Base-by-base conservation (phyloP, 108 stramenopile species). In the Mayamaea pseudoterrestris region DNA sequence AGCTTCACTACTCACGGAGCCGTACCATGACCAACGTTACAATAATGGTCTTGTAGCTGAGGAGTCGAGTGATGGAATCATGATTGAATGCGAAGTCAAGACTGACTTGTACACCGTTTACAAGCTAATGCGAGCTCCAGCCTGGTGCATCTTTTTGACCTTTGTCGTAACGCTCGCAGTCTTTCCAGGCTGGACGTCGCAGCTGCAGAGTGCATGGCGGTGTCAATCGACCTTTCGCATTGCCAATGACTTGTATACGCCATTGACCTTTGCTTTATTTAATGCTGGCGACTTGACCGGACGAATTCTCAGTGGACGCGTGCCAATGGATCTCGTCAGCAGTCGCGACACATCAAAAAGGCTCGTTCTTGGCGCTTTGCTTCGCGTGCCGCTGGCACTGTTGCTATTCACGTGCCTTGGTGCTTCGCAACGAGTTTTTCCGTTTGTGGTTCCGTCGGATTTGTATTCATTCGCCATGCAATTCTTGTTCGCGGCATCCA, bases 251-350 rank as follows among this genome's bases (percentile, higher is more conserved):
- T 54, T 77, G 2, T 77, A 62, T 27, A 40, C 60, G 0, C 71
- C 75, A 9, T 29, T 63, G 9, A 61, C 57, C 46, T 71, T 77
- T 57, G 57, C 72, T 14, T n/a, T 68, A 2, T 77, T 72, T 60
- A 77, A 77, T 55, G 27, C 61, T 22, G 61, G 59, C 31, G 75
- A 77, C 46, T 49, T 77, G 12, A 43, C 41, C 9, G 75, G 75
- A n/a, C 53, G 75, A 11, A 9, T 16, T 3, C 52, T 34, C 26
- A 30, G 62, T 16, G 53, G 35, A 21, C 41, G 51, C 28, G 41
- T 58, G n/a, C 53, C 21, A 40, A 51, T 4, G 24, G 34, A 46
- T 17, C 22, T 56, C 9, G 57, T 53, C 11, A n/a, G n/a, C n/a
- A n/a, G n/a, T n/a, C n/a, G n/a, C n/a, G n/a, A n/a, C n/a, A n/a